Evolutionary conservation across 1,284 basidiomycete species (phyloP).

Genomic region (Malassezia sp.): DNA sequence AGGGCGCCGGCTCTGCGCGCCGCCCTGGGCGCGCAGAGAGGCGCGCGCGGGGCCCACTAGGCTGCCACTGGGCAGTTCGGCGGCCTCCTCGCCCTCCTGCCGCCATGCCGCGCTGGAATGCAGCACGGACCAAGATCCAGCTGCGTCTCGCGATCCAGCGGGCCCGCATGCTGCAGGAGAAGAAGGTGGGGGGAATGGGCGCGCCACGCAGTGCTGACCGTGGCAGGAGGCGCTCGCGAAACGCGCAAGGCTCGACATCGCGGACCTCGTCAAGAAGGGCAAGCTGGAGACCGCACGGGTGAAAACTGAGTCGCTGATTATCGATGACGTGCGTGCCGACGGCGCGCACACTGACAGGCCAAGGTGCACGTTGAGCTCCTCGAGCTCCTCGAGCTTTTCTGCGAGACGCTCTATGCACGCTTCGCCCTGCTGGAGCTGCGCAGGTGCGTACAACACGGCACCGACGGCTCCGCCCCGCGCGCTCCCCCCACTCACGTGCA

Average conservation of each 20-base stretch:
- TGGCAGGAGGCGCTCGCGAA: constrained; percentile 70
- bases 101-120: constrained; percentile 33
- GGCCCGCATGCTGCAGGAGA: constrained; percentile 75
- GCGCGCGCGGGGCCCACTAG: not conserved
- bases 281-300: constrained; percentile 72
- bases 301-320: constrained; percentile 69
- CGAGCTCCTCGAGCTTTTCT: constrained; percentile 84
- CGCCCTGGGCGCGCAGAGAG: not conserved
- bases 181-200: constrained; percentile 58
- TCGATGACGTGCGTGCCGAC: constrained; percentile 58
- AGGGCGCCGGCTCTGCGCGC: not conserved
- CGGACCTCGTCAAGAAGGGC: constrained; percentile 62
- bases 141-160: constrained; percentile 77
- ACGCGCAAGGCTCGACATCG: constrained; percentile 64
- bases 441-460: constrained; percentile 51
- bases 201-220: not conserved
- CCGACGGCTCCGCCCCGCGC: too few species aligned
- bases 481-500: constrained; percentile 48
- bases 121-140: constrained; percentile 39
- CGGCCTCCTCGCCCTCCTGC: not conserved
- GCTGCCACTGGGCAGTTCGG: too few species aligned
- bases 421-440: constrained; percentile 80
- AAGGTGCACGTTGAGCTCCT: constrained; percentile 48
- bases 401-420: constrained; percentile 78
- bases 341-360: too few species aligned